Percentiles rank a stretch among this genome's conserved stretches.
These are phyloP conservation scores for Actinidia polygama DNA, from an alignment of 179 eudicot genomes.

Conservation along the genomic window DNA sequence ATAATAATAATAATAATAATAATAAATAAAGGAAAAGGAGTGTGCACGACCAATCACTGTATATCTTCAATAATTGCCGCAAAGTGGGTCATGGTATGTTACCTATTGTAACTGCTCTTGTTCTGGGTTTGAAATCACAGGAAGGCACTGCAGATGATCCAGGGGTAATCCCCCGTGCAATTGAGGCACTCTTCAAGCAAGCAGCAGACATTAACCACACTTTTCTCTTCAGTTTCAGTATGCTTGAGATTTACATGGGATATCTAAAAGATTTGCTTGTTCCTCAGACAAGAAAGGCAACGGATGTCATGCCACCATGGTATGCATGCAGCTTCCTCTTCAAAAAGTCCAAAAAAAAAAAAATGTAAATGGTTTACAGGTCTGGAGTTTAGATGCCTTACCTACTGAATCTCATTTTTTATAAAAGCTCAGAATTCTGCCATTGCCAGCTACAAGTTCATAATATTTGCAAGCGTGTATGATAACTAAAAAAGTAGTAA, in stretches of 20 bases:
- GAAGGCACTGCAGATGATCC: constrained; percentile 32
- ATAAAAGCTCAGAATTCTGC: not conserved
- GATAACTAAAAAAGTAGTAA: not conserved
- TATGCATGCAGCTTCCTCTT: constrained; percentile 2
- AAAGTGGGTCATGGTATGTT: not conserved
- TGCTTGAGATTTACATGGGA: constrained; percentile 37
- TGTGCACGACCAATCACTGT: no score
- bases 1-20: no score
- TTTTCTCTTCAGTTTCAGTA: constrained; percentile 28
- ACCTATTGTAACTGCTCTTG: constrained; percentile 3
- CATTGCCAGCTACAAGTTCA: not conserved
- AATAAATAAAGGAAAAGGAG: no score
- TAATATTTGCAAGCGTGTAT: not conserved
- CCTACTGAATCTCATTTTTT: not conserved
- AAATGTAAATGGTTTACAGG: not conserved
- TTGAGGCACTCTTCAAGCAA: constrained; percentile 31
- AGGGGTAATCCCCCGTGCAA: constrained; percentile 31
- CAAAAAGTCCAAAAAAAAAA: no score
- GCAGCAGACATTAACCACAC: constrained; percentile 26
- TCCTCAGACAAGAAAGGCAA: constrained; percentile 21
- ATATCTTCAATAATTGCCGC: no score
- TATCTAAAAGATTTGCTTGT: constrained; percentile 30
- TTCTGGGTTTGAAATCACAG: constrained; percentile 16
- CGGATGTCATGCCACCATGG: constrained; percentile 27
- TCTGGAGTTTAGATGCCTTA: not conserved